Base-by-base conservation (phyloP, 2,329 filamentous ascomycete genomes). In the Raffaelea ambrosiae region DNA sequence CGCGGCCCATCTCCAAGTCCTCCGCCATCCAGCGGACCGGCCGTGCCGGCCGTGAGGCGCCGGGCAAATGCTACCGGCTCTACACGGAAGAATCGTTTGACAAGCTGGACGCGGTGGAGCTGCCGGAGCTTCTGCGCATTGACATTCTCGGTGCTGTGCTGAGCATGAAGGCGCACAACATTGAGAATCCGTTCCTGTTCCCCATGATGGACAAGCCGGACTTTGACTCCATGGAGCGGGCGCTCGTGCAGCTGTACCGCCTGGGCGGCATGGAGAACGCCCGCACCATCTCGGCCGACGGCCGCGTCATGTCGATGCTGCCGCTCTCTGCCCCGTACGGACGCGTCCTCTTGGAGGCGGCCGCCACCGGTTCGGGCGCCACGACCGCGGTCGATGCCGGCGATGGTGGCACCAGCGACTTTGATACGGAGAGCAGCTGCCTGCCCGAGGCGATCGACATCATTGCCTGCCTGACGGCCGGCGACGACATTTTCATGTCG, bases 11-110 rank as follows among this genome's bases (percentile, higher is more conserved):
- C 29, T 96, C 90, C 0, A 88, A 88, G 59, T 95, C 91, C 0
- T 94, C 93, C 1, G 91, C 93, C 0, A 86, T 95, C 43, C 93
- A 98, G 63, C 77, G 93, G 49, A 82, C 88, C 46, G 93, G 93
- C 62, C 86, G 93, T 68, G 93, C 93, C 9, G 93, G 93, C 39
- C 84, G 93, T 74, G 93, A 98, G 67, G 88, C 83, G 0, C 79
- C 89, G 0, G 93, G 93, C 1, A 88, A 93, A 61, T 97, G 90
- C 65, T 95, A 83, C 62, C 76, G 93, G 39, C 69, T 98, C 1
- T 98, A 95, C 62, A 95, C 91, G 0, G 81, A 95, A 55, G 74
- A 79, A 4, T 79, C 83, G 3, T 97, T 88, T 62, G 13, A 13
- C 26, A 68, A 96, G 7, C 77, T 85, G 40, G 79, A 87, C 49